Evolutionary conservation across 441 rosid species (phyloP), one percentile per base, ranked within the genome.

Genomic region (Iberis amara): DNA sequence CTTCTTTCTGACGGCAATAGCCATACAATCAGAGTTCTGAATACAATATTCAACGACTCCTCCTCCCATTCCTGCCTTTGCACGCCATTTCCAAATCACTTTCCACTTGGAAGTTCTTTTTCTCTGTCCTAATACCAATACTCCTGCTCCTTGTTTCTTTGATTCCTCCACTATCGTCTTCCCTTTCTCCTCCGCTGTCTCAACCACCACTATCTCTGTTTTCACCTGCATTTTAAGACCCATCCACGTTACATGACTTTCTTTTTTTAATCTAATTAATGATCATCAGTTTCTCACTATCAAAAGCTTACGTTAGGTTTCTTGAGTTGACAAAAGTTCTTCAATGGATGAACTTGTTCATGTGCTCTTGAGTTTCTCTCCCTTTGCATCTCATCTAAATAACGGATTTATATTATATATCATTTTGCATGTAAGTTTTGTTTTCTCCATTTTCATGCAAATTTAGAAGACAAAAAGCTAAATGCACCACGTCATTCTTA

Each of bases 11-110:
- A 90, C 96, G 3, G 98, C 96, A 50, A 90, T 70, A 4, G 96
- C 90, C 98, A 90, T 85, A 71, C 98, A 90, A 10, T 62, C 75
- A 0, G 98, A 83, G 40, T 90, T 83, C 46, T 90, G 98, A 47
- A 90, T 82, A 42, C 98, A 90, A 54, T 83, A 83, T 33, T 90
- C 95, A 27, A 83, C 98, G 0, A 76, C 77, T 3, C 86, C 88
- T 49, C 72, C 67, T 55, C 66, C 65, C 39, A 70, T 76, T 27
- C 75, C 72, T 36, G 83, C 76, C 42, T 72, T 77, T 0, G 72
- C 62, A 1, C 88, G 78, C 94, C 98, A 90, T 79, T 79, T 81
- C 90, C 80, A 61, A 6, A 90, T 65, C 39, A 87, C 72, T 0
- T 85, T 74, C 96, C 96, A 85, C 5, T 83, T 83, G 52, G 77